Percentiles rank a stretch among this genome's conserved stretches.
These are phyloP conservation scores for Coemansia sp. DNA, from an alignment of 192 early-diverging fungal species.

Conservation along the genomic window DNA sequence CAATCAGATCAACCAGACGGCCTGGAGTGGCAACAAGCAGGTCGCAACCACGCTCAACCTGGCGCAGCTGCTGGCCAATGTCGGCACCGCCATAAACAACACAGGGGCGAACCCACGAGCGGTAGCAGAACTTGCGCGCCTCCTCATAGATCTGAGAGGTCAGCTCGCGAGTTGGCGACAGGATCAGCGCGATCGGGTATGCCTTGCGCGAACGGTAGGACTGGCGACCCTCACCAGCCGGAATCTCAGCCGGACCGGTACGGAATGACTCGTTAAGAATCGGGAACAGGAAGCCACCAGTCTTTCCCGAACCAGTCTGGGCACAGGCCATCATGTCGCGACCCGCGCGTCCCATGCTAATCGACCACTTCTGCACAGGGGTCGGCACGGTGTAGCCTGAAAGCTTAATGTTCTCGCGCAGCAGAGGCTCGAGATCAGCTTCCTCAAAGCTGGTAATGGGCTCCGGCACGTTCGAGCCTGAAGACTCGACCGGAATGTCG, in stretches of 20 bases:
- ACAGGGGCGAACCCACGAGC: slow-evolving; percentile 89
- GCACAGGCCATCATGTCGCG: slow-evolving; percentile 99
- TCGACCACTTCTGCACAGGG: slow-evolving; percentile 93
- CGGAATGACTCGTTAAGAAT: slow-evolving; percentile 90
- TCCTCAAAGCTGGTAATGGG: slow-evolving; percentile 64
- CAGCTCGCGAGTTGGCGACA: slow-evolving; percentile 78
- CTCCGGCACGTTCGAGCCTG: slow-evolving; percentile 66
- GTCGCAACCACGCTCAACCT: slow-evolving; percentile 91
- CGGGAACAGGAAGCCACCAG: slow-evolving; percentile 96
- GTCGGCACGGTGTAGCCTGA: slow-evolving; percentile 87
- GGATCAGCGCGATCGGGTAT: slow-evolving; percentile 61
- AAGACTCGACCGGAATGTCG: slow-evolving; percentile 94
- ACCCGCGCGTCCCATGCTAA: slow-evolving; percentile 72
- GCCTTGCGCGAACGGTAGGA: slow-evolving; percentile 60
- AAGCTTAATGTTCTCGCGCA: slow-evolving; percentile 86
- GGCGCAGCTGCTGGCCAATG: slow-evolving; percentile 81
- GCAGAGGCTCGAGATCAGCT: slow-evolving; percentile 78
- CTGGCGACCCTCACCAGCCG: slow-evolving; percentile 49
- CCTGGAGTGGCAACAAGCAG: slow-evolving; percentile 94
- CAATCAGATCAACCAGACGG: slow-evolving; percentile 85
- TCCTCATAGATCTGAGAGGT: slow-evolving; percentile 67
- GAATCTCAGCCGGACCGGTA: slow-evolving; percentile 65
- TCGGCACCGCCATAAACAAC: slow-evolving; percentile 96
- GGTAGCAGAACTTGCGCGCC: slow-evolving; percentile 77
- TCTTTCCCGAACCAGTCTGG: slow-evolving; percentile 95